Base-by-base conservation (phyloP, 352 stramenopile genomes). In the Phytopythium litorale region DNA sequence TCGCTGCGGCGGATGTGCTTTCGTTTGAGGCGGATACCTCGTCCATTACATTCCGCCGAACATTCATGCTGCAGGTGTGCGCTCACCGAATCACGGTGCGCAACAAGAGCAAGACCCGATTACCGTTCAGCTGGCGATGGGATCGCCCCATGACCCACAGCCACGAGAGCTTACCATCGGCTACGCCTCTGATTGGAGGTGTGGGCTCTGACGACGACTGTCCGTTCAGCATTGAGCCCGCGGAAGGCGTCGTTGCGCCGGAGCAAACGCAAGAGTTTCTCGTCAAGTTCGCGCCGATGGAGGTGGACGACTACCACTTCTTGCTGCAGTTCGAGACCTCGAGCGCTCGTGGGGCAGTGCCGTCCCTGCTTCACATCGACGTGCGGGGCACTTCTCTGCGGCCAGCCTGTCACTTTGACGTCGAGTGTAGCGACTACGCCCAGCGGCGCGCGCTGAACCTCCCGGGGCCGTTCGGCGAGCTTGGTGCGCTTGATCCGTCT, bases 371-470 rank as follows among this genome's bases (percentile, higher is more conserved):
- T 15, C 64, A 63, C 18, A 60, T 98, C 18, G 60, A 78, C 30
- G 73, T 98, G 4, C 72, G 65, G 3, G 94, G 92, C 30, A 71
- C 66, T 28, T 95, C 92, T 4, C 73, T 92, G 15, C 76, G 94
- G 35, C 94, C 94, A 15, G 83, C 97, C 6, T 98, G 89, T 32
- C 94, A 98, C 67, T 96, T 98, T 53, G 95, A 98, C 28, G 75
- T 98, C 4, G 75, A 96, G 49, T 74, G 72, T 12, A 96, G 84
- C 35, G 88, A 98, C 48, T 98, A 98, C 45, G 63, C 96, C 0
- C 70, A 81, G 55, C 78, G 82, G 23, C 75, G 94, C 42, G 71
- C 75, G 0, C 75, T 78, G 1, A 70, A 91, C 11, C 68, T 97
- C 32, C 60, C 72, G 12, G 96, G 96, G 18, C 90, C 96, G 35